Base-by-base conservation (phyloP, 1,284 basidiomycete genomes). In the Moniliophthora roreri region DNA sequence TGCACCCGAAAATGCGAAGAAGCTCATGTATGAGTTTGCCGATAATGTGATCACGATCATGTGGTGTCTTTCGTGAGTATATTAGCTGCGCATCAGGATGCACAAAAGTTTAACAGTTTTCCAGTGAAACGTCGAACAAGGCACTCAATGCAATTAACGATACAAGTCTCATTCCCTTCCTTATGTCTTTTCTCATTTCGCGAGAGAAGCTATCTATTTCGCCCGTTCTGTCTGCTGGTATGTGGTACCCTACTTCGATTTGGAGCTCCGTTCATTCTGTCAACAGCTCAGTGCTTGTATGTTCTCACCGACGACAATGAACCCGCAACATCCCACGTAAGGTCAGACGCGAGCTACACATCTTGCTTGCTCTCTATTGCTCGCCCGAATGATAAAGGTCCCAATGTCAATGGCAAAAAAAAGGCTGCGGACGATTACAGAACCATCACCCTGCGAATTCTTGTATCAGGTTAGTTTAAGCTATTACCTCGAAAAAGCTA, bases 31-130 rank as follows among this genome's bases (percentile, higher is more conserved):
- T 64, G 85, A 89, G 57, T 88, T 96, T 63, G 82, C 92, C 2
- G 94, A 97, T 61, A 96, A 94, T 69, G 82, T 95, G 24, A 89
- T 96, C 58, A 93, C 91, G 8, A 83, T 91, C 20, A 69, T 98
- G 26, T 97, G 95, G 95, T 94, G 92, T 71, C 78, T 98, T 55
- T 91, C 91, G 92, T 94, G 72, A 81, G 91, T 78, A 52, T 48
- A 9, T 28, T 13, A 48, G 20, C 13, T 26, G 6, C 37, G 39
- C 32, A 50, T 38, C 23, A 39, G n/a, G 23, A 20, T 50, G 34
- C 46, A 52, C 59, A 41, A 63, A 50, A 62, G 63, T 53, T 62
- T 69, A 70, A 69, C 70, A 63, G 47, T 65, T 70, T 66, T 59
- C 68, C 77, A 91, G 91, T 66, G 91, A 94, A 77, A 93, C 93